phyloP scores from a whole-genome alignment of 176 grass and related monocot species.

The Puccinellia tenuiflora region DNA sequence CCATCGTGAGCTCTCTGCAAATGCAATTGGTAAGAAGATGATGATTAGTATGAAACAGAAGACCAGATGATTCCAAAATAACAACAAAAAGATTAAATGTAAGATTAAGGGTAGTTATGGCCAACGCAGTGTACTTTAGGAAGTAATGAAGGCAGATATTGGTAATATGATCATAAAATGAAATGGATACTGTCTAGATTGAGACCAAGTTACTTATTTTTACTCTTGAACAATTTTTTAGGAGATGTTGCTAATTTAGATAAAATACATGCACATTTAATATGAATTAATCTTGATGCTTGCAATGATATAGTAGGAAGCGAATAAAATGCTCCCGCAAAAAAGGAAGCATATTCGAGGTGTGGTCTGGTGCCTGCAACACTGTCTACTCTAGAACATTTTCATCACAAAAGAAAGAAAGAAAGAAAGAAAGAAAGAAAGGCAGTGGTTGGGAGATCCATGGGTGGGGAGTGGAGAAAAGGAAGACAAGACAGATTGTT shows the following conservation, averaged over 20 bases:
- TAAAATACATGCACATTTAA: neutral
- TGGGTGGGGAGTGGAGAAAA: too few species aligned
- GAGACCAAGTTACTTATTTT: neutral
- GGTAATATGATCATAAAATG: neutral
- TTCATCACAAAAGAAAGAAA: too few species aligned
- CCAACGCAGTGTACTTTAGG: neutral
- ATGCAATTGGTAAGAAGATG: neutral
- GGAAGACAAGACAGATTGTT: too few species aligned
- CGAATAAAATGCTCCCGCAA: neutral
- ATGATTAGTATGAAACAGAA: neutral
- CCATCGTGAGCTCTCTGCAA: conserved; percentile 18
- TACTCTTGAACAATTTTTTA: neutral
- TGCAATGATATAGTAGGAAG: neutral
- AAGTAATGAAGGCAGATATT: neutral
- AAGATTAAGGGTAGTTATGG: neutral
- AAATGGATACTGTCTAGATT: neutral
- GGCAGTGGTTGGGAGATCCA: too few species aligned
- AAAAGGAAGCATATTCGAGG: neutral
- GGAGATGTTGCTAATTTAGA: neutral
- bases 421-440: neutral
- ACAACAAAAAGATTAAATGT: neutral
- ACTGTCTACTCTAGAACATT: neutral
- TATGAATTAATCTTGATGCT: neutral
- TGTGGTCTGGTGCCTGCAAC: neutral
- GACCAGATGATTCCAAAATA: neutral